Evolutionary conservation across 495 filamentous ascomycete genomes (phyloP).

Genomic region (Jackrogersella multiformis): DNA sequence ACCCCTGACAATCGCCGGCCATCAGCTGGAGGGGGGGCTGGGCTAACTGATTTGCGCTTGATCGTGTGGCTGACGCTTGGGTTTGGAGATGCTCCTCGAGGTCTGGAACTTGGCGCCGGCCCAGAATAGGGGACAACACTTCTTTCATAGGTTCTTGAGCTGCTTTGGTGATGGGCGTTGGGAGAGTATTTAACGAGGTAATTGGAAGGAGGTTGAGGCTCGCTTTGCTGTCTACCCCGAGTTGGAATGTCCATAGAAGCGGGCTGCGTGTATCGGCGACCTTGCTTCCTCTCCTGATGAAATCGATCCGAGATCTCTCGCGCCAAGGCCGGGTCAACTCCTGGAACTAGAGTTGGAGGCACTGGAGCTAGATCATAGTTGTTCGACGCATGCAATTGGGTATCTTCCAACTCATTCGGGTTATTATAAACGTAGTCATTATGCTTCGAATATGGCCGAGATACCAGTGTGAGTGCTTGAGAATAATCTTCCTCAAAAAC

Average conservation of each 20-base stretch:
- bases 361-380: constrained; percentile 59
- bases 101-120: constrained; percentile 48
- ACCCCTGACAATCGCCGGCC: constrained; percentile 66
- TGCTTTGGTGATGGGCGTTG: constrained; percentile 47
- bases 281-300: constrained; percentile 57
- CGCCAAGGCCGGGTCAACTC: constrained; percentile 68
- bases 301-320: constrained; percentile 66
- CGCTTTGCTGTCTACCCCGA: constrained; percentile 53
- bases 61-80: constrained; percentile 61
- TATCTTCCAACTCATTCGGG: constrained; percentile 50
- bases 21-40: constrained; percentile 67
- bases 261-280: constrained; percentile 54
- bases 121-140: constrained; percentile 53
- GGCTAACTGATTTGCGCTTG: constrained; percentile 80
- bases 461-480: constrained; percentile 43
- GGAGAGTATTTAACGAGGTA: constrained; percentile 51
- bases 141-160: constrained; percentile 47
- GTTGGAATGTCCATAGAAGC: constrained; percentile 47
- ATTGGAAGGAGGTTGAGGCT: constrained; percentile 48
- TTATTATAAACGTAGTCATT: constrained; percentile 37
- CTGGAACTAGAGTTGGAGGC: constrained; percentile 74
- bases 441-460: constrained; percentile 38
- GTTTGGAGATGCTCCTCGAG: constrained; percentile 68
- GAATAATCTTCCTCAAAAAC: constrained; percentile 41
- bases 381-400: constrained; percentile 35